These are phyloP conservation scores for Magnusiomyces clavatus DNA, from an alignment of 1,139 yeast genomes.

Conservation along the genomic window DNA sequence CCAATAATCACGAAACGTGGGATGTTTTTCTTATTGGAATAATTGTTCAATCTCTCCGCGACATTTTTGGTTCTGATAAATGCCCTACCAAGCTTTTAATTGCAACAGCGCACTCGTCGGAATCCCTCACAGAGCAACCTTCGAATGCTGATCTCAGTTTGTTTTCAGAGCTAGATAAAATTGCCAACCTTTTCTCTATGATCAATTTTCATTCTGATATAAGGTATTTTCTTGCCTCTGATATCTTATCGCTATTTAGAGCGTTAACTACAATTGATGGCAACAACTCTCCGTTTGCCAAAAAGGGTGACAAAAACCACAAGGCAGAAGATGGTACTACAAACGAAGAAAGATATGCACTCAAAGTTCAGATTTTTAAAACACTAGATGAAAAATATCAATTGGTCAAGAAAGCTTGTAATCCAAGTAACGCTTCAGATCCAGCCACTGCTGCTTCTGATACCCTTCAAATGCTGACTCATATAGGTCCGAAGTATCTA, in stretches of 20 bases:
- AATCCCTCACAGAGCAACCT: constrained; percentile 6
- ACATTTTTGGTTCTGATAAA: constrained; percentile 14
- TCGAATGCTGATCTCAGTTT: constrained; percentile 6
- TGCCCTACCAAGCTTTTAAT: too few relatives aligned
- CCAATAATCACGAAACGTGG: constrained; percentile 6
- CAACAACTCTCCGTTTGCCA: too few relatives aligned
- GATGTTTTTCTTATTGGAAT: constrained; percentile 18
- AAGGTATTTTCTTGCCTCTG: constrained; percentile 16
- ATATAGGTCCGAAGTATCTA: constrained; percentile 19
- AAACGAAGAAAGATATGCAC: background rate
- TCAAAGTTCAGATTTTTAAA: constrained; percentile 17
- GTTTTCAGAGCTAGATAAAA: constrained; percentile 15
- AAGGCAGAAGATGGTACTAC: too few relatives aligned
- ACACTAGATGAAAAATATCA: constrained; percentile 18
- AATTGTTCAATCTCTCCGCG: constrained; percentile 22
- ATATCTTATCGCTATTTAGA: constrained; percentile 21
- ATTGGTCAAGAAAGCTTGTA: constrained; percentile 10
- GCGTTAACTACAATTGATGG: constrained; percentile 16
- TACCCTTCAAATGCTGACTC: constrained; percentile 12
- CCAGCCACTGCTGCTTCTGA: background rate
- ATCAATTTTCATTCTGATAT: constrained; percentile 15
- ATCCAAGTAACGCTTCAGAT: too few relatives aligned
- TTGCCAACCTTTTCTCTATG: constrained; percentile 16
- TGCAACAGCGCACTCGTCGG: too few relatives aligned
- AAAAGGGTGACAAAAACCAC: too few relatives aligned